These are phyloP conservation scores for Trifolium dubium DNA, from an alignment of 306 rosid species.

Conservation along the genomic window DNA sequence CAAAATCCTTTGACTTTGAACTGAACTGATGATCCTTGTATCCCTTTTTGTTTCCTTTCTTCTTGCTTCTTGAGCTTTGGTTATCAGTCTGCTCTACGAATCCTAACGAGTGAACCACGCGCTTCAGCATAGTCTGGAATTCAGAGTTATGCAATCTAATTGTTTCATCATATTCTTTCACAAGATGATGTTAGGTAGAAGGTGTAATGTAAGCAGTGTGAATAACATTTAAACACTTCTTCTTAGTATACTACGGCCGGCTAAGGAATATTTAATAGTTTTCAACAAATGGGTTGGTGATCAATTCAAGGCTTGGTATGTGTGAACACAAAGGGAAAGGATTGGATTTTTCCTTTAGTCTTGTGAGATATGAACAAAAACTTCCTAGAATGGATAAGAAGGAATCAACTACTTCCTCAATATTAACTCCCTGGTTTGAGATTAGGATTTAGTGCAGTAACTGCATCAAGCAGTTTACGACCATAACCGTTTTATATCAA, in stretches of 20 bases:
- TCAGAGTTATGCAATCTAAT: slow-evolving; percentile 24
- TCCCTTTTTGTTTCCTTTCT: slow-evolving; percentile 21
- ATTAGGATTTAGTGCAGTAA: not conserved
- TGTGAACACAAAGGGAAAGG: slow-evolving; percentile 41
- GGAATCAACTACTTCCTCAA: slow-evolving; percentile 44
- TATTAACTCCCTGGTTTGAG: slow-evolving; percentile 44
- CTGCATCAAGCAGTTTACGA: not conserved
- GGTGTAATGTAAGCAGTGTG: slow-evolving; percentile 28
- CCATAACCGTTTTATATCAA: not conserved
- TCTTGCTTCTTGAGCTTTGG: slow-evolving; percentile 35
- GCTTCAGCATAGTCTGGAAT: slow-evolving; percentile 63
- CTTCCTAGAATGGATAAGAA: slow-evolving; percentile 45
- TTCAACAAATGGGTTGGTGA: slow-evolving; percentile 39
- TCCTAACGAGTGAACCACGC: slow-evolving; percentile 49
- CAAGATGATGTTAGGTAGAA: slow-evolving; percentile 40
- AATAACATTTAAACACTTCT: slow-evolving; percentile 31
- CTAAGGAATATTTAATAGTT: slow-evolving; percentile 29
- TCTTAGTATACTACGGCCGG: slow-evolving; percentile 56
- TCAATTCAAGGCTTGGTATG: slow-evolving; percentile 48
- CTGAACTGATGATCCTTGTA: slow-evolving; percentile 39
- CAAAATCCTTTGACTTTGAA: slow-evolving; percentile 43
- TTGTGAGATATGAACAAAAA: slow-evolving; percentile 45
- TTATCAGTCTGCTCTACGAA: slow-evolving; percentile 36
- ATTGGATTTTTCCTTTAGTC: slow-evolving; percentile 29
- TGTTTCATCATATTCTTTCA: slow-evolving; percentile 47